Conservation (phyloP, 345 rosid genomes). For the Lepidium africanum region DNA sequence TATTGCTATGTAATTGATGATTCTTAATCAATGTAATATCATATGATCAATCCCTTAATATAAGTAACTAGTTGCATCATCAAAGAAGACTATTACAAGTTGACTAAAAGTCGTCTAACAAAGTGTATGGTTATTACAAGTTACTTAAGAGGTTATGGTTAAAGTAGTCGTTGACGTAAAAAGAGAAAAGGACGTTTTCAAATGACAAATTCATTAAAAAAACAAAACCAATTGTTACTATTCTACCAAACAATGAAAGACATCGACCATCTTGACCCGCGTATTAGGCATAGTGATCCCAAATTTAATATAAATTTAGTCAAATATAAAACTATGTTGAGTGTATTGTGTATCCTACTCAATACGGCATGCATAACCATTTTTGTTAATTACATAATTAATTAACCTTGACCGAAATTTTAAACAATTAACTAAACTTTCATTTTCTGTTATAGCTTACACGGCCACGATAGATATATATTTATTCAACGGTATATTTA, state of each 20-base stretch:
- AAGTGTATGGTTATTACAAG: slow-evolving; percentile 1
- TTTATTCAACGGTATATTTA: background rate
- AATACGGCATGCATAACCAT: background rate
- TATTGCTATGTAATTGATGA: background rate
- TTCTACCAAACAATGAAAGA: background rate
- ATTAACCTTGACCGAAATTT: no score
- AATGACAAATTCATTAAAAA: background rate
- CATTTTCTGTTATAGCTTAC: background rate
- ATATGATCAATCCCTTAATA: background rate
- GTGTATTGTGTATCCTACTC: background rate
- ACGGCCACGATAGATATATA: no score
- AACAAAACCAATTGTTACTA: background rate
- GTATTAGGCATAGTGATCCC: background rate
- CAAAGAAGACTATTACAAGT: background rate
- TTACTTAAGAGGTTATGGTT: background rate
- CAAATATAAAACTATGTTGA: background rate
- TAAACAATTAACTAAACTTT: background rate
- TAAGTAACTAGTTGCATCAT: background rate
- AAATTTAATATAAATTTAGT: background rate
- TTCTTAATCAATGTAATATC: background rate
- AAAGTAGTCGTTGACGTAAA: background rate
- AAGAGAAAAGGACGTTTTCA: background rate
- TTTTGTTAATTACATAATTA: background rate
- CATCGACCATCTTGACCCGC: background rate
- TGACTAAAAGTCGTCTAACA: background rate